phyloP scores from a whole-genome alignment of 805 yeast genomes.

The Hanseniaspora lachancei region DNA sequence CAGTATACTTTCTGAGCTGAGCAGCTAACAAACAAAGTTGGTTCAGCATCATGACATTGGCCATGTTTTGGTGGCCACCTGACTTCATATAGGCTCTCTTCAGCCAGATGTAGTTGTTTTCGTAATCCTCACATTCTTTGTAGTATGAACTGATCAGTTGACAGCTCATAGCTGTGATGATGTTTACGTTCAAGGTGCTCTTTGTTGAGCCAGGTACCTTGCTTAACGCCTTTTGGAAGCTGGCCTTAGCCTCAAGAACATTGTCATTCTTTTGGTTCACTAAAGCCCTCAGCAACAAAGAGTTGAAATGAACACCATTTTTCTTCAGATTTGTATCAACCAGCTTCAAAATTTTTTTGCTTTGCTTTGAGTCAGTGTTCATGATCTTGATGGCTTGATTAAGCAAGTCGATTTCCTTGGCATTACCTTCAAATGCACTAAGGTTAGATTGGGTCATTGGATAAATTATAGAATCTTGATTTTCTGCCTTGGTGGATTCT shows the following conservation, averaged over 20 bases:
- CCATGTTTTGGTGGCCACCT: constrained; percentile 28
- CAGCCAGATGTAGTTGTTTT: constrained; percentile 68
- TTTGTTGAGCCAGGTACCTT: constrained; percentile 35
- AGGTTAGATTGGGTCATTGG: constrained; percentile 5
- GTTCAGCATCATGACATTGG: constrained; percentile 63
- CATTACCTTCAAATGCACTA: constrained; percentile 16
- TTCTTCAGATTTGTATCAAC: constrained; percentile 68
- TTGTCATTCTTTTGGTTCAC: constrained; percentile 45
- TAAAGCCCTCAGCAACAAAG: constrained; percentile 75
- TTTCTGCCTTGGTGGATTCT: neutral
- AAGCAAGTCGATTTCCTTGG: constrained; percentile 65
- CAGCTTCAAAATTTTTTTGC: constrained; percentile 68
- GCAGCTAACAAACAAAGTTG: constrained; percentile 71
- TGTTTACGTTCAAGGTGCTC: constrained; percentile 37
- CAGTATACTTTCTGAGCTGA: constrained; percentile 63
- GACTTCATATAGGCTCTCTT: constrained; percentile 64
- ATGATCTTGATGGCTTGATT: constrained; percentile 70
- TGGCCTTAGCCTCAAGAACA: constrained; percentile 47
- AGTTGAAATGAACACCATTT: constrained; percentile 61
- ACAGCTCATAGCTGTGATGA: constrained; percentile 43
- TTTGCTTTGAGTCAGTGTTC: constrained; percentile 54
- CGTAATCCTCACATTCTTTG: constrained; percentile 53
- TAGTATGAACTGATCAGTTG: constrained; percentile 66
- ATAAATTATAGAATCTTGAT: constrained; percentile 2
- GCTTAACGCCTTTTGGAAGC: constrained; percentile 47